Percentiles rank a stretch among this genome's conserved stretches.
phyloP scores from a whole-genome alignment of 306 rosid genomes.

The Prosopis cineraria region DNA sequence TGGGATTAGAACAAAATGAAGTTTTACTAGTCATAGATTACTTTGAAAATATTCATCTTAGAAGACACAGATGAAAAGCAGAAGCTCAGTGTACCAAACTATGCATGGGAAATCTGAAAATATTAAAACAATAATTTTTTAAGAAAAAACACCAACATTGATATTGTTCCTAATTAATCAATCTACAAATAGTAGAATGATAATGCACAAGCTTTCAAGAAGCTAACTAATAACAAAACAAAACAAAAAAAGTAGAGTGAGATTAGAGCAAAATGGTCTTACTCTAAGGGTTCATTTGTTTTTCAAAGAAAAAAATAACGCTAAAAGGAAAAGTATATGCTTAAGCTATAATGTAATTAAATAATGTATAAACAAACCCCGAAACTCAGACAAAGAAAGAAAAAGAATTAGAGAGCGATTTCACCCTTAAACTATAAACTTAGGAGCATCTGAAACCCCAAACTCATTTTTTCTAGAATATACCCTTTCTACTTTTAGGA shows the following conservation, averaged over 20 bases:
- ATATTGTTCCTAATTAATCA: neutral
- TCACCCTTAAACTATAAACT: no score
- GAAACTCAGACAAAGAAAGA: no score
- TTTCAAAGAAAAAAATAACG: neutral
- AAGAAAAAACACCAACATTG: no score
- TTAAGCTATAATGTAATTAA: neutral
- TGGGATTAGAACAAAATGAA: no score
- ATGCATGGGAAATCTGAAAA: neutral
- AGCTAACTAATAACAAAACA: neutral
- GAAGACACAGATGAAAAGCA: no score
- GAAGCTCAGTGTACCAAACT: neutral
- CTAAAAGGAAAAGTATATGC: neutral
- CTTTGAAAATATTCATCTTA: no score
- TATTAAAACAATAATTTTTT: no score
- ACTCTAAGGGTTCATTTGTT: neutral
- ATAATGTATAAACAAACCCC: conserved; percentile 39
- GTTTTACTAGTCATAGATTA: no score
- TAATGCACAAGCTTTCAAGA: neutral
- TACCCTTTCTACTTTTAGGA: no score
- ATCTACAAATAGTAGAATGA: neutral
- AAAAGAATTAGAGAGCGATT: no score
- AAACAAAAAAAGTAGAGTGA: neutral
- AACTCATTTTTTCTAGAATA: no score
- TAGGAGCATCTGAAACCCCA: no score
- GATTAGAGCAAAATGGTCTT: neutral